Evolutionary conservation across 345 rosid species (phyloP), one percentile per base, ranked within the genome.

Genomic region (Luvunga scandens): DNA sequence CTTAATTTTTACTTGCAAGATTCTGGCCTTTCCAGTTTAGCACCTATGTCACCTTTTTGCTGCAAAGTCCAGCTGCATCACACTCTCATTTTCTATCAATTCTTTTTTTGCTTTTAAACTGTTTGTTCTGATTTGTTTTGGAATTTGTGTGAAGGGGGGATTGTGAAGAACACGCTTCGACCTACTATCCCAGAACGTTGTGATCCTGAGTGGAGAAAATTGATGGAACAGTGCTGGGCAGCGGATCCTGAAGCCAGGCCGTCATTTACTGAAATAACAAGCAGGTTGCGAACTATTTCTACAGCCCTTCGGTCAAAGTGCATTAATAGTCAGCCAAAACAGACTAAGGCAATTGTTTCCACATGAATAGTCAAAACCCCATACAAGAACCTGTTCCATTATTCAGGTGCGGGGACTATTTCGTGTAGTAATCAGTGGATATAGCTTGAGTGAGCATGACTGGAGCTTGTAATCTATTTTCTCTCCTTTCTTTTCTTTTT

Each of bases 201-300:
- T 75, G 83, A 89, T 63, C 85, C 88, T 0, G 88, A 90, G 4
- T 91, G 94, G 92, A 85, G 78, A 76, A 89, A 73, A 73, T 76
- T 87, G 64, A 91, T 91, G 91, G 92, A 89, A 78, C 80, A 89
- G 42, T 91, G 94, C 84, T 91, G 92, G 92, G 84, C 89, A 60
- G 79, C 84, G n/a, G 86, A 87, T 56, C 91, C 92, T 1, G 91
- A 85, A 38, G 75, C 82, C 25, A 85, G 90, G 39, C 92, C 94
- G 30, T 82, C 94, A 27, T 91, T 91, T 80, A 83, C 91, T 19
- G 89, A 84, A 85, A 84, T 91, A 83, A 88, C 90, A 39, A 80
- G 80, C 73, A 53, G 87, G 73, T 76, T 91, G 66, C 83, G 84
- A 4, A n/a, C 84, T 39, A 88, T 91, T 86, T 87, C 89, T 13